Conservation (phyloP, 108 stramenopile species). For the Cyclotella baltica region DNA sequence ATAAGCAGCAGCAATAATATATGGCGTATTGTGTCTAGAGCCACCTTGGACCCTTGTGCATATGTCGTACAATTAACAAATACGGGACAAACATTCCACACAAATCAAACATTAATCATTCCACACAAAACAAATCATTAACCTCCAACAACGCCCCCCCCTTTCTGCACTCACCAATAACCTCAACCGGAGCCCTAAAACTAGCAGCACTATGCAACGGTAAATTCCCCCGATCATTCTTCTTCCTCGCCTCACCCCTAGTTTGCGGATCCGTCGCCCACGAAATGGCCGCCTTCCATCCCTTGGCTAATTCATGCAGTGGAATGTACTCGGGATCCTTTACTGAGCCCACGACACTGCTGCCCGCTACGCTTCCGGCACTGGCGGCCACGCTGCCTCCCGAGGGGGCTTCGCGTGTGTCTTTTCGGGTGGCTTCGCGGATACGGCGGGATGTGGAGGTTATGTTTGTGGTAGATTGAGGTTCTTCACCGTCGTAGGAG, state of each 20-base stretch:
- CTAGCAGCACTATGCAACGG: conserved; percentile 88
- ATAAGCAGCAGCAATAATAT: too few species aligned
- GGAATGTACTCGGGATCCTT: conserved; percentile 61
- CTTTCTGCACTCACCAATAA: conserved; percentile 46
- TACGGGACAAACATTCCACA: too few species aligned
- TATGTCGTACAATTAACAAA: too few species aligned
- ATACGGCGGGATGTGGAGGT: conserved; percentile 42
- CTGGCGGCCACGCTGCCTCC: neutral
- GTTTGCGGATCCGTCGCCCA: conserved; percentile 83
- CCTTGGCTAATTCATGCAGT: conserved; percentile 87
- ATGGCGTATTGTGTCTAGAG: too few species aligned
- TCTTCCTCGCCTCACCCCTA: conserved; percentile 73
- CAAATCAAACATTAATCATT: neutral
- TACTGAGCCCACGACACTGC: neutral
- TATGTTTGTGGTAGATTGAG: neutral
- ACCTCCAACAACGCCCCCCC: neutral
- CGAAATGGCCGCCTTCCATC: conserved; percentile 89
- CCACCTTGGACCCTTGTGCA: too few species aligned
- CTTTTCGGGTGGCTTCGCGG: conserved; percentile 16
- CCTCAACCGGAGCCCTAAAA: conserved; percentile 83
- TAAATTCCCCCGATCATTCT: conserved; percentile 88
- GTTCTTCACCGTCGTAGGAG: conserved; percentile 32
- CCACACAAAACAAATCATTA: neutral
- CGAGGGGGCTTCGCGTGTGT: neutral
- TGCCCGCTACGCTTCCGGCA: too few species aligned